Evolutionary conservation across 1,139 yeast genomes (phyloP).

Genomic region (Saccharomyces pastorianus): DNA sequence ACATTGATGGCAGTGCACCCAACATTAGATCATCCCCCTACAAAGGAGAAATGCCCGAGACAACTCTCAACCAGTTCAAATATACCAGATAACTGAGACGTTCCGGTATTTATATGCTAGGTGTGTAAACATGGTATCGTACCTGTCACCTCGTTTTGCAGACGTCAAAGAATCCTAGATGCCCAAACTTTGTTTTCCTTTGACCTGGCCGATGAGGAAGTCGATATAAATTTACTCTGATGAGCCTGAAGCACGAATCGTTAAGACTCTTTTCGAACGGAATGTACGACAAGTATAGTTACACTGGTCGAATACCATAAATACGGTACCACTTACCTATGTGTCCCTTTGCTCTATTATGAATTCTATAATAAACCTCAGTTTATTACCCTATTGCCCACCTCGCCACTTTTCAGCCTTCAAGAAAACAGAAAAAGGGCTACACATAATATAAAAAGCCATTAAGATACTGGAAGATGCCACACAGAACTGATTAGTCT

Average conservation of each 20-base stretch:
- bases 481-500: neutral
- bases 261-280: slow-evolving; percentile 39
- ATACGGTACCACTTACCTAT: neutral
- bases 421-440: neutral
- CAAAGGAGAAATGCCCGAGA: slow-evolving; percentile 28
- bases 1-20: slow-evolving; percentile 61
- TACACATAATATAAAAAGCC: neutral
- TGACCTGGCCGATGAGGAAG: slow-evolving; percentile 43
- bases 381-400: neutral
- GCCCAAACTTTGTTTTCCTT: slow-evolving; percentile 49
- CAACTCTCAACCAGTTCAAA: slow-evolving; percentile 31
- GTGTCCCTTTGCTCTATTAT: neutral
- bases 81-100: too few species aligned
- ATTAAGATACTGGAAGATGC: neutral
- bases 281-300: slow-evolving; percentile 26
- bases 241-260: slow-evolving; percentile 33
- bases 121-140: slow-evolving; percentile 50
- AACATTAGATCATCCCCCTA: slow-evolving; percentile 48
- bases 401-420: neutral
- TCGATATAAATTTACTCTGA: slow-evolving; percentile 35
- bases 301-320: slow-evolving; percentile 16
- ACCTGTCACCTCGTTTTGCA: slow-evolving; percentile 67
- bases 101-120: too few species aligned
- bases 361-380: neutral
- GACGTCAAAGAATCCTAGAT: slow-evolving; percentile 48